Conservation (phyloP, 1,284 basidiomycete genomes). For the Caloboletus inedulis region DNA sequence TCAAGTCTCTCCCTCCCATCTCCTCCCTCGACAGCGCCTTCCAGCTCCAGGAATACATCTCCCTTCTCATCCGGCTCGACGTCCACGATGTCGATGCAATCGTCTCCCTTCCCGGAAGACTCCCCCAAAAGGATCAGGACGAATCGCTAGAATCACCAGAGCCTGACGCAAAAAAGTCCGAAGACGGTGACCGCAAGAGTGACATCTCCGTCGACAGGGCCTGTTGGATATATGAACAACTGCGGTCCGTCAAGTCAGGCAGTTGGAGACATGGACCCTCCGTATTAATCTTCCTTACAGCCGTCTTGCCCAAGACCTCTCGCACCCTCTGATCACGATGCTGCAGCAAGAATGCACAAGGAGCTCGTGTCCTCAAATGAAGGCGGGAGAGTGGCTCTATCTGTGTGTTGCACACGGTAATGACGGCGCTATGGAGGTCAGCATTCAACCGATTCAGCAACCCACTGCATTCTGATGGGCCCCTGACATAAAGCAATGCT, state of each 20-base stretch:
- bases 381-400: slow-evolving; percentile 95
- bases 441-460: slow-evolving; percentile 16
- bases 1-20: slow-evolving; percentile 63
- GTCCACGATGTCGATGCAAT: slow-evolving; percentile 87
- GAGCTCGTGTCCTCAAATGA: slow-evolving; percentile 90
- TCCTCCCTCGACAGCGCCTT: slow-evolving; percentile 85
- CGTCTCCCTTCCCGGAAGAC: slow-evolving; percentile 64
- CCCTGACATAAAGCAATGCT: slow-evolving; percentile 67
- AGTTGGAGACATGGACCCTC: neutral
- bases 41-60: slow-evolving; percentile 93
- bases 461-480: slow-evolving; percentile 9
- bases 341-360: slow-evolving; percentile 85
- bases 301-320: slow-evolving; percentile 89
- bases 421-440: slow-evolving; percentile 73
- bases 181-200: slow-evolving; percentile 42
- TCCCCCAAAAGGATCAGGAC: slow-evolving; percentile 32
- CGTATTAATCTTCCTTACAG: slow-evolving; percentile 39
- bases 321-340: slow-evolving; percentile 84
- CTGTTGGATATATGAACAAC: slow-evolving; percentile 95
- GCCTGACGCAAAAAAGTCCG: slow-evolving; percentile 37
- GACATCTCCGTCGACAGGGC: slow-evolving; percentile 69
- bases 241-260: slow-evolving; percentile 55
- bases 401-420: slow-evolving; percentile 91
- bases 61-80: slow-evolving; percentile 78
- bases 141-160: slow-evolving; percentile 42